phyloP scores from a whole-genome alignment of 2,329 filamentous ascomycete genomes.

The Neonectria coccinea region DNA sequence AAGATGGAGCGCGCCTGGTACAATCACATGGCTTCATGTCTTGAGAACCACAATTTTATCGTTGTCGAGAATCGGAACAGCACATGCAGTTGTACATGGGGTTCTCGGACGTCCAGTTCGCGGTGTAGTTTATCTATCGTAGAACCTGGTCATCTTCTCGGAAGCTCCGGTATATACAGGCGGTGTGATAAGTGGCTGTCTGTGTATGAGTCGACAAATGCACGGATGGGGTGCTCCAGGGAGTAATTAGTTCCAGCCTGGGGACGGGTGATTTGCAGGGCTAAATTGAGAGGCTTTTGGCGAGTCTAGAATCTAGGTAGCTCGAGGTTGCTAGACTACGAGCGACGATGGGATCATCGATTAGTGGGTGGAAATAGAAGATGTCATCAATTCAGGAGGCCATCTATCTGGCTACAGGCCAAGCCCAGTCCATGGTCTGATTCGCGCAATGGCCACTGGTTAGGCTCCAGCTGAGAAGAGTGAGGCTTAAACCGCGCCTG shows the following conservation, averaged over 20 bases:
- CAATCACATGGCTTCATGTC: not conserved
- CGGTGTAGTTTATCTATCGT: not conserved
- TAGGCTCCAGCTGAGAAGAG: not conserved
- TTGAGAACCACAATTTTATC: not conserved
- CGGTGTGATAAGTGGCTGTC: conserved; percentile 5
- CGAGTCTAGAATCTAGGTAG: not conserved
- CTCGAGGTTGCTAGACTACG: not conserved
- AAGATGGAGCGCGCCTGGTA: not conserved
- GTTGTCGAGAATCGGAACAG: not conserved
- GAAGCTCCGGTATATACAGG: not conserved
- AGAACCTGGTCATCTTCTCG: not conserved
- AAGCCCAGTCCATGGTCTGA: not conserved
- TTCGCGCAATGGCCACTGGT: not conserved
- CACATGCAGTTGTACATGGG: not conserved
- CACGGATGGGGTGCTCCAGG: conserved; percentile 4
- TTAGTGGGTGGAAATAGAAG: not conserved
- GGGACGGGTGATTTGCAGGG: not conserved
- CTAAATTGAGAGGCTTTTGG: no score
- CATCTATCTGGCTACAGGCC: not conserved
- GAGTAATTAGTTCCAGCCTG: not conserved
- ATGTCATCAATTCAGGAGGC: conserved; percentile 2
- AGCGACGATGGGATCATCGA: not conserved
- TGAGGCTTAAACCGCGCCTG: not conserved
- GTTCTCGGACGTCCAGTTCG: not conserved
- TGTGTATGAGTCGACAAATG: conserved; percentile 1